Base-by-base conservation (phyloP, 371 early-diverging fungal species). In the Dichotomocladium elegans region DNA sequence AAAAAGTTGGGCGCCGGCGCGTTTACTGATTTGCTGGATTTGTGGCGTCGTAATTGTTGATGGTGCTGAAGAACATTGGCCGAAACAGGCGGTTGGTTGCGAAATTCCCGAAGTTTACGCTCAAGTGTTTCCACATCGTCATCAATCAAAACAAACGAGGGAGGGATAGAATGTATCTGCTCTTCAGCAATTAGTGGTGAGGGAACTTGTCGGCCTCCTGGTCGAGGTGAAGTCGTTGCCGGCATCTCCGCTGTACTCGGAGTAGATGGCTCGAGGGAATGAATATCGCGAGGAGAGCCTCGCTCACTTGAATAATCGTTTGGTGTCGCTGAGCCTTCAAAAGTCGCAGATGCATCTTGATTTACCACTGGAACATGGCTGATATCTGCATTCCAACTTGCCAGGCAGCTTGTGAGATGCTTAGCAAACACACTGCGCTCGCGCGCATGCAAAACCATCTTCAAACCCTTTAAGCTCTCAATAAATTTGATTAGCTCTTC, bases 131-230 rank as follows among this genome's bases (percentile, higher is more conserved):
- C 63, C 14, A 78, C 68, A 52, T 84, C 81, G 48, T 84, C 85
- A 48, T 84, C 85, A 40, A 84, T 81, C 40, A 84, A 60, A 31
- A 84, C 70, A 47, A 84, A 79, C 0, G 79, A 74, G n/a, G 85
- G 81, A n/a, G 68, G 67, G 11, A 63, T 58, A 12, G 68, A 55
- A 46, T 67, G 67, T 8, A 68, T 53, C 7, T 64, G 60, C 17
- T 71, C 72, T 45, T 72, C 74, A 52, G 66, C 60, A 33, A 58
- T 61, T 10, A 64, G 60, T 3, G 68, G 64, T 4, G 67, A 64
- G 24, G 66, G 65, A 2, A 64, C 55, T 24, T 49, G 46, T 22
- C 15, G 54, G 24, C 15, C 35, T 3, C 12, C 52, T 22, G 42
- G 45, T 26, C 30, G 43, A 12, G 57, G 42, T 9, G 50, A 51